Conservation (phyloP, 1,284 basidiomycete species). For the Trametes hirsuta region DNA sequence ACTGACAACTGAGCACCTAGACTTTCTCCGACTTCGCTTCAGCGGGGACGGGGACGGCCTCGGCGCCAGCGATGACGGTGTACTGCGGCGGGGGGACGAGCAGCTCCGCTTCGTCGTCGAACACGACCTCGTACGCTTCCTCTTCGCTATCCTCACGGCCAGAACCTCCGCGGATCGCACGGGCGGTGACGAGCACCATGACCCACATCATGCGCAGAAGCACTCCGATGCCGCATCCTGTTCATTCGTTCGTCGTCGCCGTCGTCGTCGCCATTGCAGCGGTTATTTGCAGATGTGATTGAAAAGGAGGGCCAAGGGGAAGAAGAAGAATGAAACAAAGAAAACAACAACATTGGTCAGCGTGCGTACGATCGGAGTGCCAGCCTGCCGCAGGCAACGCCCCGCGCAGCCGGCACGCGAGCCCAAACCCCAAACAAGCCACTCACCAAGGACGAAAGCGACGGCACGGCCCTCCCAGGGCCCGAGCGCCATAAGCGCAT, state of each 20-base stretch:
- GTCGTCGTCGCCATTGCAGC: neutral
- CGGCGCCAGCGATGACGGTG: constrained; percentile 49
- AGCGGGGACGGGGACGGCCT: constrained; percentile 26
- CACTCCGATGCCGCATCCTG: constrained; percentile 79
- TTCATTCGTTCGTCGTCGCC: too few relatives aligned
- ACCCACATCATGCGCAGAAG: constrained; percentile 80
- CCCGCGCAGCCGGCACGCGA: too few relatives aligned
- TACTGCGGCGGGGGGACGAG: constrained; percentile 55
- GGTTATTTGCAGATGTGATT: neutral
- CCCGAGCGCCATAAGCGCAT: constrained; percentile 68
- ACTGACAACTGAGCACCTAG: neutral
- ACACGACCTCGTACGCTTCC: constrained; percentile 35
- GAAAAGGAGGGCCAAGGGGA: neutral
- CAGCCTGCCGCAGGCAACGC: neutral
- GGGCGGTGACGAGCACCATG: constrained; percentile 58
- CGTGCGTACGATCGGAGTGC: neutral
- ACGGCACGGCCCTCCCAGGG: constrained; percentile 80
- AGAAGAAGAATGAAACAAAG: neutral
- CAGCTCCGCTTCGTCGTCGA: constrained; percentile 37
- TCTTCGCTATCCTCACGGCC: constrained; percentile 38
- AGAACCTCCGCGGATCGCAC: constrained; percentile 48
- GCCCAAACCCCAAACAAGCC: neutral
- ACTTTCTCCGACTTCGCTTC: constrained; percentile 27
- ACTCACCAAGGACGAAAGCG: constrained; percentile 76
- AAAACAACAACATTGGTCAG: neutral